Base-by-base conservation (phyloP, 148 eudicot genomes). In the Arbutus unedo region DNA sequence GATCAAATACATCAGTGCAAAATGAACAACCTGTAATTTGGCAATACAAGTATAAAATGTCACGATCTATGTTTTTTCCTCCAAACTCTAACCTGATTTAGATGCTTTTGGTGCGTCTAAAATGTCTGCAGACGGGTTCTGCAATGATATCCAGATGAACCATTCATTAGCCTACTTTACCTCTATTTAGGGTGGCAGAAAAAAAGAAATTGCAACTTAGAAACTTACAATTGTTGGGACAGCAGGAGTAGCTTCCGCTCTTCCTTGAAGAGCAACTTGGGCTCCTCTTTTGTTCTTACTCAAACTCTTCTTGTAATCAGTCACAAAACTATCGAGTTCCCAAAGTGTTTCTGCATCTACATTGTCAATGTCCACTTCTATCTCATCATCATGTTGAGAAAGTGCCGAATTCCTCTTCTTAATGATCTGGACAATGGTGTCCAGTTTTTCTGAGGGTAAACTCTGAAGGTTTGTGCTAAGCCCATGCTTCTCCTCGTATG, bases 261-360 rank as follows among this genome's bases (percentile, higher is more conserved):
- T 79, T 43, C 87, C 90, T 77, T 85, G 85, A 19, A 79, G 64
- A 55, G 93, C 93, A 66, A 87, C 79, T 83, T 90, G 90, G 43
- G 91, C 91, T 74, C 82, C 87, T 79, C 91, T 81, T 87, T 89
- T 90, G 81, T 79, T 57, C 87, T 90, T 90, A 78, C 81, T 78
- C 53, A 59, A 59, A 59, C 68, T 57, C 50, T 78, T 78, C 70
- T 44, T 78, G 70, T 86, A 89, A 78, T 90, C 89, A 23, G 86
- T 87, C 23, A 90, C 91, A 83, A 87, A 90, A 79, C 93, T 87
- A 81, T 89, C 93, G 43, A 90, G 85, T 79, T 90, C 93, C 93
- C 93, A 90, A 56, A 90, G 93, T 38, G 93, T 90, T 83, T 90
- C 93, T 38, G 86, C 82, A 81, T 90, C 93, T 79, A 89, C 90